Evolutionary conservation across 371 early-diverging fungal genomes (phyloP).

Genomic region (Zychaea mexicana): DNA sequence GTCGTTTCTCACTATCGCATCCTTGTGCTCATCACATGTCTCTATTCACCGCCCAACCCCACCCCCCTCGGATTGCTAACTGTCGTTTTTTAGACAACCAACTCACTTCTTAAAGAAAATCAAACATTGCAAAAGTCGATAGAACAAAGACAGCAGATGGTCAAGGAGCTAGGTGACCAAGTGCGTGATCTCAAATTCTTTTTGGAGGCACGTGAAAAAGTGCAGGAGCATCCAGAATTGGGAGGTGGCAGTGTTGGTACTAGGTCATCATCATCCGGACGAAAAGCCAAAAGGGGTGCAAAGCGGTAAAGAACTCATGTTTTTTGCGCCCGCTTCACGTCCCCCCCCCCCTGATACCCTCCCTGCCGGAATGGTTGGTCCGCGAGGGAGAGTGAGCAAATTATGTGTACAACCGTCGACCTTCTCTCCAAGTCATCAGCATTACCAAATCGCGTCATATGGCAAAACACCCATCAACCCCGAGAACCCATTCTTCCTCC

Average conservation of each 20-base stretch:
- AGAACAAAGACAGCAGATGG: conserved; percentile 21
- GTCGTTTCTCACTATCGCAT: too few relatives aligned
- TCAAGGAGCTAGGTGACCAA: conserved; percentile 36
- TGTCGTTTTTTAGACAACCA: conserved; percentile 23
- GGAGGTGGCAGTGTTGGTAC: conserved; percentile 32
- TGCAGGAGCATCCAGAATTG: conserved; percentile 31
- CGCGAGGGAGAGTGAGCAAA: too few relatives aligned
- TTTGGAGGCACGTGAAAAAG: conserved; percentile 36
- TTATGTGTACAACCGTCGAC: too few relatives aligned
- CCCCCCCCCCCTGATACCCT: too few relatives aligned
- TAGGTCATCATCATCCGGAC: not conserved
- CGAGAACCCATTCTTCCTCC: too few relatives aligned
- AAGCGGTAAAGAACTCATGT: not conserved
- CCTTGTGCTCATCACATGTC: not conserved
- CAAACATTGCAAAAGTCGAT: conserved; percentile 23
- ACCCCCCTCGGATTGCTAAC: not conserved
- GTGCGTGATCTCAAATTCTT: conserved; percentile 43
- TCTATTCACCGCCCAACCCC: not conserved
- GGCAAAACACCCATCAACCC: not conserved
- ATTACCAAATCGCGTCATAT: not conserved
- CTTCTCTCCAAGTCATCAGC: not conserved
- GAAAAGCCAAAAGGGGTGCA: not conserved
- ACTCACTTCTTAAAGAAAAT: conserved; percentile 26
- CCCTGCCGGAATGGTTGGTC: too few relatives aligned
- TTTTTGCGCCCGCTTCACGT: too few relatives aligned